Percentiles rank a stretch among this genome's conserved stretches.
Evolutionary conservation across 225 moss, liverwort and hornwort species (phyloP).

Genomic region (Bryum argenteum): DNA sequence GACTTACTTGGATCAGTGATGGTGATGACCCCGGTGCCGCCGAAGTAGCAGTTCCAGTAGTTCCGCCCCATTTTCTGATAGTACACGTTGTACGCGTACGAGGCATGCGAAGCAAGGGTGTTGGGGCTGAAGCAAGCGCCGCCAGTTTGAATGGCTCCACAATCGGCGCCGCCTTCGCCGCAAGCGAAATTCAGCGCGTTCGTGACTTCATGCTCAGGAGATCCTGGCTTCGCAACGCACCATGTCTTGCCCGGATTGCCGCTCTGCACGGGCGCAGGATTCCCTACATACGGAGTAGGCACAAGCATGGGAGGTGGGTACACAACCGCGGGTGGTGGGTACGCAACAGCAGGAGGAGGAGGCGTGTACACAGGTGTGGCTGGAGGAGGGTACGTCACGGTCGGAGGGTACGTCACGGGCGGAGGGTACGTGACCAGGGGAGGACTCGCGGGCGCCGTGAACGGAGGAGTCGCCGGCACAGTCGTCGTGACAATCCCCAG

Average conservation of each 20-base stretch:
- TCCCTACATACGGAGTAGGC: not conserved
- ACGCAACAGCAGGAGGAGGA: slow-evolving; percentile 27
- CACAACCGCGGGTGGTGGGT: not conserved
- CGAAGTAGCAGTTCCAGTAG: slow-evolving; percentile 94
- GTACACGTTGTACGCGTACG: slow-evolving; percentile 72
- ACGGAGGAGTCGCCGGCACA: slow-evolving; percentile 20
- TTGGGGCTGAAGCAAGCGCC: slow-evolving; percentile 64
- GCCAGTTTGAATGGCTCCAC: slow-evolving; percentile 57
- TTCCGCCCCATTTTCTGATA: slow-evolving; percentile 77
- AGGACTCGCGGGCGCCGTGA: slow-evolving; percentile 4
- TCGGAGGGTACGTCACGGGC: slow-evolving; percentile 22
- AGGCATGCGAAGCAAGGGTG: slow-evolving; percentile 70
- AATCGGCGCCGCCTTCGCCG: slow-evolving; percentile 71
- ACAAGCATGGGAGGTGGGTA: slow-evolving; percentile 26
- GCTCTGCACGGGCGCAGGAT: slow-evolving; percentile 28
- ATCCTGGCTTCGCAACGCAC: slow-evolving; percentile 87
- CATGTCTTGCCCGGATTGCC: slow-evolving; percentile 65
- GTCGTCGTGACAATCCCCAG: slow-evolving; percentile 53
- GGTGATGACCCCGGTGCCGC: slow-evolving; percentile 73
- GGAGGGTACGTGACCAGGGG: slow-evolving; percentile 19
- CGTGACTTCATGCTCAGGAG: slow-evolving; percentile 37
- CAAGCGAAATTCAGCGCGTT: slow-evolving; percentile 79
- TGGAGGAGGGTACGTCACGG: slow-evolving; percentile 28
- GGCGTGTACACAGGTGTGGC: slow-evolving; percentile 13
- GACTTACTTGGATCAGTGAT: slow-evolving; percentile 90